phyloP scores from a whole-genome alignment of 805 yeast species.

The Pichia eremophila region DNA sequence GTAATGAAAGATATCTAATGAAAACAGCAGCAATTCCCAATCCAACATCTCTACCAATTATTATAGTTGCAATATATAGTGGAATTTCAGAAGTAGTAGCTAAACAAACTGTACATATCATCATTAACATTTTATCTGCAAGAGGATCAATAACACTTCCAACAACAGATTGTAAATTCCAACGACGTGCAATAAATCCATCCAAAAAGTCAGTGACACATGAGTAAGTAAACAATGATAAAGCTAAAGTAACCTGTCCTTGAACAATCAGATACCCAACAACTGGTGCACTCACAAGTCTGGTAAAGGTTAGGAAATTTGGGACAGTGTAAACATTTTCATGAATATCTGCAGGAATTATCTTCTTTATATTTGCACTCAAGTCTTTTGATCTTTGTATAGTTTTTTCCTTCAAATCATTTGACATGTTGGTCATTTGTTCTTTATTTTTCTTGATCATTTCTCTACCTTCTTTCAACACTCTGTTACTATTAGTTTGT shows the following conservation, averaged over 20 bases:
- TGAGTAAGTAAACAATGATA: conserved; percentile 70
- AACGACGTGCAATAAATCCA: conserved; percentile 82
- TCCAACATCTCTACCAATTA: conserved; percentile 76
- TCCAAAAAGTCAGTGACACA: conserved; percentile 88
- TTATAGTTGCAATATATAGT: conserved; percentile 50
- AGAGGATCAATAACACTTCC: conserved; percentile 92
- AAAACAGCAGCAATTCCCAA: conserved; percentile 65
- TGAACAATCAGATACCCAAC: conserved; percentile 72
- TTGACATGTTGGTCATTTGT: conserved; percentile 7
- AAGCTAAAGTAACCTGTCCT: conserved; percentile 54
- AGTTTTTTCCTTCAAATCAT: conserved; percentile 14
- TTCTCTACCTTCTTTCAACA: conserved; percentile 2
- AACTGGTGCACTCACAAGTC: conserved; percentile 76
- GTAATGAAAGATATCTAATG: conserved; percentile 63
- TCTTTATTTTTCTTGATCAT: conserved; percentile 3
- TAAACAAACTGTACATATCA: conserved; percentile 70
- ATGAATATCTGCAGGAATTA: conserved; percentile 28
- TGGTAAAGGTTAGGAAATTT: conserved; percentile 68
- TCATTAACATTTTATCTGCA: conserved; percentile 90
- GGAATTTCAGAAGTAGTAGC: conserved; percentile 68
- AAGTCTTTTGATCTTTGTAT: conserved; percentile 13
- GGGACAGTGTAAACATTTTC: conserved; percentile 78
- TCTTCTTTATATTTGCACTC: conserved; percentile 23
- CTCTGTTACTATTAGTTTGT: conserved; percentile 5
- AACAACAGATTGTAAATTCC: conserved; percentile 63